Conservation (phyloP, 148 eudicot species). For the Rhododendron kiyosumense region DNA sequence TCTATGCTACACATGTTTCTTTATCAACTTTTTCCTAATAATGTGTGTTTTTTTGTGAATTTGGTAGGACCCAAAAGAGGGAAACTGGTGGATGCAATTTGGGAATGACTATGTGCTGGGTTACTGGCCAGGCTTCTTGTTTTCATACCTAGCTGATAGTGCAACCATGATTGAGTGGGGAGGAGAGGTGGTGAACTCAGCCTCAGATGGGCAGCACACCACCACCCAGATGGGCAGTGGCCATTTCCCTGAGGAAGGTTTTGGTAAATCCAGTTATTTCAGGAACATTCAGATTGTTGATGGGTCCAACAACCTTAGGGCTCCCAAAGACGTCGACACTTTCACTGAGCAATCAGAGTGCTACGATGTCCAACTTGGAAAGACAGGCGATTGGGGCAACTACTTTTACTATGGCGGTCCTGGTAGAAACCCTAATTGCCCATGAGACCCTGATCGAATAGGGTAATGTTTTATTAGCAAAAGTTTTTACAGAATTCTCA, state of each 20-base stretch:
- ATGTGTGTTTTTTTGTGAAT: background rate
- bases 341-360: slow-evolving; percentile 78
- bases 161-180: slow-evolving; percentile 95
- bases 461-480: background rate
- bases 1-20: background rate
- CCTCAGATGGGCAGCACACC: slow-evolving; percentile 77
- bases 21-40: background rate
- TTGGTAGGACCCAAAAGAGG: slow-evolving; percentile 76
- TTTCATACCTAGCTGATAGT: slow-evolving; percentile 70
- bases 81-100: slow-evolving; percentile 96
- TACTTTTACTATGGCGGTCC: slow-evolving; percentile 92
- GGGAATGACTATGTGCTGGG: slow-evolving; percentile 65
- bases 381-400: slow-evolving; percentile 68
- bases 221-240: slow-evolving; percentile 97
- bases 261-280: slow-evolving; percentile 76
- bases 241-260: slow-evolving; percentile 83
- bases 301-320: slow-evolving; percentile 65
- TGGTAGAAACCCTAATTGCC: slow-evolving; percentile 70
- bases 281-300: slow-evolving; percentile 82
- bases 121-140: slow-evolving; percentile 83
- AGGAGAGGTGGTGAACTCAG: slow-evolving; percentile 91
- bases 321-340: slow-evolving; percentile 59
- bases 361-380: slow-evolving; percentile 69
- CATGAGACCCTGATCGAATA: slow-evolving; percentile 19
- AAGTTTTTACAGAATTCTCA: background rate